Evolutionary conservation across 139 green algal genomes (phyloP).

Genomic region (Micractinium sp.): DNA sequence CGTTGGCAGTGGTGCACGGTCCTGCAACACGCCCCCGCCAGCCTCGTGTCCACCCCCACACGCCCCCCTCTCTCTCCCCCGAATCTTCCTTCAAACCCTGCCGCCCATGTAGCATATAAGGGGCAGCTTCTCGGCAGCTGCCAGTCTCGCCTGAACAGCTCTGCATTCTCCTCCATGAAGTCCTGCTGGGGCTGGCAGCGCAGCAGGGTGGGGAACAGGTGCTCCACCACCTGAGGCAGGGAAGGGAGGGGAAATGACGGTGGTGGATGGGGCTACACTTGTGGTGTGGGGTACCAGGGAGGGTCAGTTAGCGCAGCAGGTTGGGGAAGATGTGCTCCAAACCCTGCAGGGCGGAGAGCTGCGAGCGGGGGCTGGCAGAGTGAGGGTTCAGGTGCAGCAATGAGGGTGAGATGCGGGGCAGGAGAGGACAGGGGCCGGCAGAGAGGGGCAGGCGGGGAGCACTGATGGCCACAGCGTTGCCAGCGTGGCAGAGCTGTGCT

Average conservation of each 20-base stretch:
- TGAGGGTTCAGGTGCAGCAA: too few species aligned
- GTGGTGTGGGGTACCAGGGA: neutral
- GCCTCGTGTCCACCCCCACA: too few species aligned
- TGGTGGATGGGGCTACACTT: neutral
- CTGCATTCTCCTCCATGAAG: constrained; percentile 1
- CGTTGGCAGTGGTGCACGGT: neutral
- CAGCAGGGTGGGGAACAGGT: constrained; percentile 25
- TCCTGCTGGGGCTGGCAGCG: neutral
- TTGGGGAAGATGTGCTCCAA: neutral
- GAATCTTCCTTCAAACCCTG: too few species aligned
- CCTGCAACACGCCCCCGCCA: neutral
- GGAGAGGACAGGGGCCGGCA: too few species aligned
- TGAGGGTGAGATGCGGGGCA: too few species aligned
- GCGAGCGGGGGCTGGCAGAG: too few species aligned
- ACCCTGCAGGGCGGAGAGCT: too few species aligned
- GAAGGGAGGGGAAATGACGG: neutral
- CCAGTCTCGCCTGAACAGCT: neutral
- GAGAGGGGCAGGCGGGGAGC: too few species aligned
- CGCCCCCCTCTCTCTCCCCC: too few species aligned
- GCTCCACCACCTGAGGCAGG: neutral
- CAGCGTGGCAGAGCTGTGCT: too few species aligned
- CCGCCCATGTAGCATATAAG: neutral
- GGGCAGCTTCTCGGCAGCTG: too few species aligned
- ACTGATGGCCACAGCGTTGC: too few species aligned
- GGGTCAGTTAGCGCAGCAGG: neutral